phyloP scores from a whole-genome alignment of 2,329 filamentous ascomycete genomes.

The Xylariaceae sp. region DNA sequence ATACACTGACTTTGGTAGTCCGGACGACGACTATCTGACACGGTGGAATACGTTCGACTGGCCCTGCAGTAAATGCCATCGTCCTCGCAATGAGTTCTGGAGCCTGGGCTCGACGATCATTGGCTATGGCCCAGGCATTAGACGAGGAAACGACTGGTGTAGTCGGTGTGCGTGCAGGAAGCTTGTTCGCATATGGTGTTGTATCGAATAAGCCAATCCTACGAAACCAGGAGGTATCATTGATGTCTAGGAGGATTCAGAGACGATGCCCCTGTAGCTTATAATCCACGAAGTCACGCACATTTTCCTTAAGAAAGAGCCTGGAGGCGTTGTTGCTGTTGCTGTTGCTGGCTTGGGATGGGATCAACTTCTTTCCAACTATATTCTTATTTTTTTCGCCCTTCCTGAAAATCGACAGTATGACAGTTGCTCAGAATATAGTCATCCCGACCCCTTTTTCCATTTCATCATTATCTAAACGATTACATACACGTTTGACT shows the following conservation, averaged over 20 bases:
- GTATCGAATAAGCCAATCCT: neutral
- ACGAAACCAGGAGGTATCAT: neutral
- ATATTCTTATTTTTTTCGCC: neutral
- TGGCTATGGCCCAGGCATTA: constrained; percentile 18
- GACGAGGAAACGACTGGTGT: constrained; percentile 25
- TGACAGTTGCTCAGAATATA: constrained; percentile 6
- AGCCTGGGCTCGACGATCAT: constrained; percentile 24
- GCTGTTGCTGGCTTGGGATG: neutral
- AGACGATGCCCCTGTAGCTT: neutral
- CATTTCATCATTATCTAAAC: neutral
- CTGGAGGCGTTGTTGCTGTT: neutral
- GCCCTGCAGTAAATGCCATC: constrained; percentile 23
- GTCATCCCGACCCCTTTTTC: neutral
- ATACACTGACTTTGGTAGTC: neutral
- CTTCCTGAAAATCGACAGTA: constrained; percentile 9
- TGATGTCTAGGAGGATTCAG: neutral
- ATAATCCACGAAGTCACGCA: neutral
- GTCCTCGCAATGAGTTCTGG: constrained; percentile 23
- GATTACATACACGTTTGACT: neutral
- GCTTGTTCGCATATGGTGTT: constrained; percentile 21
- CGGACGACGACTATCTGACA: neutral
- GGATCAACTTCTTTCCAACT: neutral
- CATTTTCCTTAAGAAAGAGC: constrained; percentile 6
- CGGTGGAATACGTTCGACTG: neutral
- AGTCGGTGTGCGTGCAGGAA: constrained; percentile 26